Evolutionary conservation across 306 rosid species (phyloP).

Genomic region (Medicago lupulina): DNA sequence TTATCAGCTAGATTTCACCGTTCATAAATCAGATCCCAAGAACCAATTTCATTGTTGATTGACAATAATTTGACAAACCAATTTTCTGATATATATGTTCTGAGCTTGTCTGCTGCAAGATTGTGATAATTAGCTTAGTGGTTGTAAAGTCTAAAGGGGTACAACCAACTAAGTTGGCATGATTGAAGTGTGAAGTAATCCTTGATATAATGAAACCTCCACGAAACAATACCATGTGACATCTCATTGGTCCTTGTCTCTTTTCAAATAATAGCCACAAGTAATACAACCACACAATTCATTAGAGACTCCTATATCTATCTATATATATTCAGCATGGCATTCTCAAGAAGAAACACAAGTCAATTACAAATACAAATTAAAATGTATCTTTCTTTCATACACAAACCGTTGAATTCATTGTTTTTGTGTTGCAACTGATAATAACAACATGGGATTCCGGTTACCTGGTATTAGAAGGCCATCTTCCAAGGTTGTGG

Average conservation of each 20-base stretch:
- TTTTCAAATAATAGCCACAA: neutral
- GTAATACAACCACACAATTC: conserved; percentile 18
- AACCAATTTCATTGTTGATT: too few relatives aligned
- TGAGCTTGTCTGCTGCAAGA: too few relatives aligned
- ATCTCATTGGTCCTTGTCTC: too few relatives aligned
- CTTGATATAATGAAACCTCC: neutral
- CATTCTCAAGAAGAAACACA: conserved; percentile 28
- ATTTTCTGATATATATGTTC: too few relatives aligned
- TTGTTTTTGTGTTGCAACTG: neutral
- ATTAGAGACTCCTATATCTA: neutral
- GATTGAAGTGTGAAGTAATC: neutral
- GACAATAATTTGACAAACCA: too few relatives aligned
- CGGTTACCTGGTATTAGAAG: neutral
- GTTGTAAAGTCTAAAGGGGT: too few relatives aligned
- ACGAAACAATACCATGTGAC: neutral
- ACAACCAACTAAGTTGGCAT: neutral
- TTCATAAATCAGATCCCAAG: too few relatives aligned
- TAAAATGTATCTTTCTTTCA: conserved; percentile 25
- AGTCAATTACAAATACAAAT: conserved; percentile 5
- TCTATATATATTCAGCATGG: conserved; percentile 36
- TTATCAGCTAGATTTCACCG: too few relatives aligned
- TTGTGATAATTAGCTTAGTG: too few relatives aligned
- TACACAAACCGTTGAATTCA: conserved; percentile 12
- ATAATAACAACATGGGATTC: neutral
- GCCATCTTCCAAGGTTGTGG: neutral